Evolutionary conservation across 2,329 filamentous ascomycete species (phyloP).

Genomic region (Scedosporium dehoogii): DNA sequence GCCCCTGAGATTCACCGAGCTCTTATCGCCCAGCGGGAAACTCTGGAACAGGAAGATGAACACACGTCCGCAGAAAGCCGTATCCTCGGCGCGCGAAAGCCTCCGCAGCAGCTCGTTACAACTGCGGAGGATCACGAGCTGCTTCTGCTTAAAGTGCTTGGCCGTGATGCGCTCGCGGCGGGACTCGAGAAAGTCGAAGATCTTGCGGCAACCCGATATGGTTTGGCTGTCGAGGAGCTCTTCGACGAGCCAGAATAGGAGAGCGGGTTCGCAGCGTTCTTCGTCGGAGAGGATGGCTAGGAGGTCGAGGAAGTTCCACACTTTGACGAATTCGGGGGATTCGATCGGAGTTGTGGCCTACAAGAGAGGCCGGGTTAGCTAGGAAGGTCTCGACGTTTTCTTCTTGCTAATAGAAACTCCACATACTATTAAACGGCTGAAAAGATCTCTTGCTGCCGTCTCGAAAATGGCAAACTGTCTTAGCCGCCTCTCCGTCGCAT

Average conservation of each 20-base stretch:
- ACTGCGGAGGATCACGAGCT: constrained; percentile 78
- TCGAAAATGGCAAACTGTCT: constrained; percentile 67
- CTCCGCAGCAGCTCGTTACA: constrained; percentile 94
- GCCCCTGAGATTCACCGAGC: constrained; percentile 89
- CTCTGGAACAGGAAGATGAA: constrained; percentile 99
- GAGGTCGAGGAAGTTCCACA: constrained; percentile 93
- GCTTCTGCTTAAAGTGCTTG: constrained; percentile 71
- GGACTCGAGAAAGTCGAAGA: constrained; percentile 94
- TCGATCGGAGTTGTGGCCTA: constrained; percentile 69
- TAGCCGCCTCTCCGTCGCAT: constrained; percentile 20
- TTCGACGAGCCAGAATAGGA: constrained; percentile 86
- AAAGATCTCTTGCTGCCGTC: constrained; percentile 70
- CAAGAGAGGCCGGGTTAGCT: constrained; percentile 16
- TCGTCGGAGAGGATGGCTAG: constrained; percentile 80
- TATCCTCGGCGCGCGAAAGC: constrained; percentile 91
- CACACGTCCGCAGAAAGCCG: constrained; percentile 91
- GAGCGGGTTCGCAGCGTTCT: constrained; percentile 64
- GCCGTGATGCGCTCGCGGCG: constrained; percentile 80
- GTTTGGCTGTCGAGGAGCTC: constrained; percentile 95
- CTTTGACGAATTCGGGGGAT: constrained; percentile 64
- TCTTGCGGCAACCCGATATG: constrained; percentile 77
- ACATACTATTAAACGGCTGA: constrained; percentile 69
- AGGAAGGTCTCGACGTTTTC: constrained; percentile 16
- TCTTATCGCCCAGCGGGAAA: constrained; percentile 92
- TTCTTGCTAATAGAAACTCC: constrained; percentile 9